Evolutionary conservation across 1,284 basidiomycete species (phyloP), one percentile per base, ranked within the genome.

Genomic region (Inonotus obliquus): DNA sequence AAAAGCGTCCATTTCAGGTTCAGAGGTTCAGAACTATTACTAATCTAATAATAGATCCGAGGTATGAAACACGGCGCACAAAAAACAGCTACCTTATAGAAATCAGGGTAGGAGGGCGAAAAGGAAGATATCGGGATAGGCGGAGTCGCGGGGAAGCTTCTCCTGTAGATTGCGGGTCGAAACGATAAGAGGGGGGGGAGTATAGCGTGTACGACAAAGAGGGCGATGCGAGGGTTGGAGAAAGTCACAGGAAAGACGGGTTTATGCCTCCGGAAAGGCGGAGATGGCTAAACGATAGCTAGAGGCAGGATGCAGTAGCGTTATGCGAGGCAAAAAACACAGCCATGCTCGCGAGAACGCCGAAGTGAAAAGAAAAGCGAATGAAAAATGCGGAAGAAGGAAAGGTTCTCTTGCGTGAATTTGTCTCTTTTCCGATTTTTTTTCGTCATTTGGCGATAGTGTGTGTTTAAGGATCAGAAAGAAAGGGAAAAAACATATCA

Each of bases 371-470:
- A n/a, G 49, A 39, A 32, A 35, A 13, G 47, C 21, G 32, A 9
- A 35, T 5, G 11, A 23, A 52, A 57, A 38, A 54, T 6, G 23
- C 13, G 11, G 27, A 52, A 37, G 35, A 38, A 32, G 39, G 29
- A 60, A 60, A 14, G 35, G 17, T 38, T 38, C 44, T 11, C 9
- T 45, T 45, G 27, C 35, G 39, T 52, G 48, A 27, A 51, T 61
- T 61, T 44, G 52, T 55, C 7, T 57, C 44, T 56, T 63, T 63
- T 60, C 57, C 38, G 45, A 59, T 63, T 63, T 63, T 63, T 51
- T 63, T 62, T 59, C 37, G 54, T 52, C 57, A 35, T 63, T 63
- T 63, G 41, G 55, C 47, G 53, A 41, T 32, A 53, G 45, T 41
- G 57, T 29, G 53, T 29, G 49, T 32, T 32, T 49, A 27, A 41